Percentiles rank a stretch among this genome's conserved stretches.
phyloP scores from a whole-genome alignment of 2,329 filamentous ascomycete genomes.

The Alternaria conjuncta region DNA sequence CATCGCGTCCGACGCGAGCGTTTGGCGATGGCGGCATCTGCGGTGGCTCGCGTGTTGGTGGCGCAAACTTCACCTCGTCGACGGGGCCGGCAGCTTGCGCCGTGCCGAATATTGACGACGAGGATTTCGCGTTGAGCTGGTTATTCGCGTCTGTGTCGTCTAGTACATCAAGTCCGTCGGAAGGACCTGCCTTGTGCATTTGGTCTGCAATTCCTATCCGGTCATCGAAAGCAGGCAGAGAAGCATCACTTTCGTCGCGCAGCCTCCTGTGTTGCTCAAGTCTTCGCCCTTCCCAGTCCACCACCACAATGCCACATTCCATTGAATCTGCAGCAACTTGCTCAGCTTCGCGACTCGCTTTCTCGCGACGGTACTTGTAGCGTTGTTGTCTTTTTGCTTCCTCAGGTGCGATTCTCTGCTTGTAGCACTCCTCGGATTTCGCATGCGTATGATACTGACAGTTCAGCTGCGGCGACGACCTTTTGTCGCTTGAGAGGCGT shows the following conservation, averaged over 20 bases:
- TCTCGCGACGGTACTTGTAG: neutral
- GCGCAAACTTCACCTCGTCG: neutral
- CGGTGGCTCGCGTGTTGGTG: neutral
- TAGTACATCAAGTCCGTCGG: neutral
- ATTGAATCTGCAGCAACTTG: neutral
- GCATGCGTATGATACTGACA: constrained; percentile 23
- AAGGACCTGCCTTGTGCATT: rapidly evolving
- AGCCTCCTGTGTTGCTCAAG: neutral
- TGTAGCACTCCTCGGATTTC: constrained; percentile 11
- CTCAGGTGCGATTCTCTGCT: neutral
- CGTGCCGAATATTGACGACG: neutral
- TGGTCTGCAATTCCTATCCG: neutral
- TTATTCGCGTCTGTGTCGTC: neutral
- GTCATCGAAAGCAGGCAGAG: neutral
- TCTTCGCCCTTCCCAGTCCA: constrained; percentile 5
- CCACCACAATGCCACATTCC: neutral
- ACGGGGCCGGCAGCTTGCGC: neutral
- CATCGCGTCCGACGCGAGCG: no score
- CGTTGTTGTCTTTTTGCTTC: neutral
- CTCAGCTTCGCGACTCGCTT: neutral
- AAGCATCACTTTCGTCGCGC: neutral
- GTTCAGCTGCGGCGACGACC: neutral
- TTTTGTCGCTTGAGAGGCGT: neutral
- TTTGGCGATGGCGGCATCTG: neutral
- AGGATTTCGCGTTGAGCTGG: rapidly evolving